Evolutionary conservation across 2,329 filamentous ascomycete genomes (phyloP), one percentile per base, ranked within the genome.

Genomic region (Cladobotryum mycophilum): DNA sequence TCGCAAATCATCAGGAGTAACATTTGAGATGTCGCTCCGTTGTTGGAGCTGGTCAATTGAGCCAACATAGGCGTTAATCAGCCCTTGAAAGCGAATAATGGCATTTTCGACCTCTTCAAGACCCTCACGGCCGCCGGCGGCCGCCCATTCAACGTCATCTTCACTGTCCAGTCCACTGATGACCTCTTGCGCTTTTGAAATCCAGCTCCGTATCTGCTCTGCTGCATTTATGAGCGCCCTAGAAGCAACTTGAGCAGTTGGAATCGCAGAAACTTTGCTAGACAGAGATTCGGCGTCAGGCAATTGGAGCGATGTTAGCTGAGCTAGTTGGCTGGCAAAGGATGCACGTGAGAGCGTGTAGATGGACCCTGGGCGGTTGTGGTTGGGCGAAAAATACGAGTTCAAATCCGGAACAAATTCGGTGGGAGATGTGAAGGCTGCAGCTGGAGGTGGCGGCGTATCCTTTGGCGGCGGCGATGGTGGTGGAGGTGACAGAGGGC

Each of bases 121-220:
- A 2, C 88, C 88, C 67, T 92, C 88, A 54, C 86, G 78, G 2
- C 93, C 93, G 47, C 89, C 93, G 6, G 82, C 82, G 2, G 91
- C 92, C 2, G 93, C 91, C 93, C 93, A 99, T 67, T 97, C 92
- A 14, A 97, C 90, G 64, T 99, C 93, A 66, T 97, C 93, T 56
- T 97, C 92, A 48, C 91, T 90, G 66, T 97, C 90, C 40, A 99
- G 74, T 5, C 91, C 91, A 49, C 81, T 81, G 48, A 99, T 83
- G 33, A 97, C 91, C 61, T 95, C 89, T 0, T 86, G 86, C 0
- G 92, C 92, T 67, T 96, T 96, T 56, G 81, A 80, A 63, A 96
- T 96, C 93, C 93, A 99, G 61, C 86, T 85, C 56, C 86, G 81
- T 58, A 99, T 97, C 68, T 97, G 91, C 55, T 95, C 89, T 4